These are phyloP conservation scores for Hypoxylon sp. DNA, from an alignment of 2,329 filamentous ascomycete genomes.

Conservation along the genomic window DNA sequence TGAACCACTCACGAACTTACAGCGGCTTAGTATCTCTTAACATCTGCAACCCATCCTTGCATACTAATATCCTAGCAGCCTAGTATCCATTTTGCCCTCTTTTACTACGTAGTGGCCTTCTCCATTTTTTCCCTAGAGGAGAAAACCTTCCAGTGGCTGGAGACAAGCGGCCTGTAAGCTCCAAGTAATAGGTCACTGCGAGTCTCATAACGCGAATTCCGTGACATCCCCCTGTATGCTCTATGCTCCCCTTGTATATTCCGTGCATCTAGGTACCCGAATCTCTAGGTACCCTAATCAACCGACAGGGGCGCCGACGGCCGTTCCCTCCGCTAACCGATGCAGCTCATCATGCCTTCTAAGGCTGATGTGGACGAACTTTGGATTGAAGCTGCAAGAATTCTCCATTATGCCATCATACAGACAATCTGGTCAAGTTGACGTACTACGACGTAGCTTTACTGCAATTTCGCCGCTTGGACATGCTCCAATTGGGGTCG, in stretches of 20 bases:
- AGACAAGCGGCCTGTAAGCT: constrained; percentile 38
- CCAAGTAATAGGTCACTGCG: constrained; percentile 29
- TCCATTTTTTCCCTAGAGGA: constrained; percentile 31
- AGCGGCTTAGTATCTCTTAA: constrained; percentile 37
- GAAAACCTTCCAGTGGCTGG: constrained; percentile 36
- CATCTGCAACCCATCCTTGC: constrained; percentile 48
- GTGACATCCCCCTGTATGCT: constrained; percentile 29
- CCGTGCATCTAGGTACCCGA: constrained; percentile 38
- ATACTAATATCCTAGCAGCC: constrained; percentile 26
- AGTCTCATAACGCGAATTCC: constrained; percentile 32
- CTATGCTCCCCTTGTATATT: constrained; percentile 30
- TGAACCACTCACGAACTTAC: constrained; percentile 43
- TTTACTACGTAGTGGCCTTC: constrained; percentile 29
- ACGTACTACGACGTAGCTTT: constrained; percentile 44
- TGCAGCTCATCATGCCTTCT: constrained; percentile 44
- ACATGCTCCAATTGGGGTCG: constrained; percentile 47
- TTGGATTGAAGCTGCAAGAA: constrained; percentile 40
- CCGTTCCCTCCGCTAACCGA: constrained; percentile 28
- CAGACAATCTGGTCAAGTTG: constrained; percentile 36
- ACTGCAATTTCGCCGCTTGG: constrained; percentile 40
- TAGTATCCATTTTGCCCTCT: constrained; percentile 31
- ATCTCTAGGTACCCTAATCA: constrained; percentile 29
- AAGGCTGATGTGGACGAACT: constrained; percentile 43
- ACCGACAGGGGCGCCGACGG: constrained; percentile 23
- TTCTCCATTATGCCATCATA: constrained; percentile 31